phyloP scores from a whole-genome alignment of 371 early-diverging fungal genomes.

The Syncephalastrum sp. region DNA sequence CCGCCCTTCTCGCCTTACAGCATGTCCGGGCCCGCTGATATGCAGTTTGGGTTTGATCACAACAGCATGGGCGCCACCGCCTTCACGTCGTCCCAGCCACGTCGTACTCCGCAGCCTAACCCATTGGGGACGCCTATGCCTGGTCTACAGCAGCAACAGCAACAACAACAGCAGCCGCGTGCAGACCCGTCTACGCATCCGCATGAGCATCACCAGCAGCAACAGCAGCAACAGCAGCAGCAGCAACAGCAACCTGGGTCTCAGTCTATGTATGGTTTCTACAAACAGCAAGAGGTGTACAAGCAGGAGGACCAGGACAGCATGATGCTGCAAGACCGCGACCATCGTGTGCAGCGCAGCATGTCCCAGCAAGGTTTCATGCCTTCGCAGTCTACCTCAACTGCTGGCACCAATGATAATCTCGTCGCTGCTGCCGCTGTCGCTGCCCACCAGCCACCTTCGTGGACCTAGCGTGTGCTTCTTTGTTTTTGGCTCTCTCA shows the following conservation, averaged over 20 bases:
- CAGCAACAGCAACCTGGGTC: neutral
- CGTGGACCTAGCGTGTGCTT: too few species aligned
- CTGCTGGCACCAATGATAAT: too few species aligned
- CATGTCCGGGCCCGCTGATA: slow-evolving; percentile 6
- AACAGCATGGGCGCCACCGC: neutral
- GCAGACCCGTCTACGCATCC: slow-evolving; percentile 6
- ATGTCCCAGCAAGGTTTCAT: slow-evolving; percentile 15
- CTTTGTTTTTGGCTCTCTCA: too few species aligned
- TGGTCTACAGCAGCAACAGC: neutral
- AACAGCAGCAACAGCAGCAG: slow-evolving; percentile 11
- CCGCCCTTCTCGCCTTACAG: slow-evolving; percentile 13
- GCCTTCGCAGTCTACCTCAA: neutral
- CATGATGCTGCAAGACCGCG: neutral
- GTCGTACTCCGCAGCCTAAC: neutral
- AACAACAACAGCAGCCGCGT: slow-evolving; percentile 8
- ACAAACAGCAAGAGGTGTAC: too few species aligned
- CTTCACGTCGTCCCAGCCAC: neutral
- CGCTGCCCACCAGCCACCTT: too few species aligned
- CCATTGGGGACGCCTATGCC: neutral
- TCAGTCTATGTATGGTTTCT: neutral
- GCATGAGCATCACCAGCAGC: slow-evolving; percentile 10
- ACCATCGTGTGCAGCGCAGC: slow-evolving; percentile 8
- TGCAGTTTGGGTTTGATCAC: slow-evolving; percentile 12
- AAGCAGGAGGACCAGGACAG: too few species aligned
- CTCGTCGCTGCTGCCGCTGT: too few species aligned